Evolutionary conservation across 78 protist genomes (phyloP).

Genomic region (Creolimax fragrantissima): DNA sequence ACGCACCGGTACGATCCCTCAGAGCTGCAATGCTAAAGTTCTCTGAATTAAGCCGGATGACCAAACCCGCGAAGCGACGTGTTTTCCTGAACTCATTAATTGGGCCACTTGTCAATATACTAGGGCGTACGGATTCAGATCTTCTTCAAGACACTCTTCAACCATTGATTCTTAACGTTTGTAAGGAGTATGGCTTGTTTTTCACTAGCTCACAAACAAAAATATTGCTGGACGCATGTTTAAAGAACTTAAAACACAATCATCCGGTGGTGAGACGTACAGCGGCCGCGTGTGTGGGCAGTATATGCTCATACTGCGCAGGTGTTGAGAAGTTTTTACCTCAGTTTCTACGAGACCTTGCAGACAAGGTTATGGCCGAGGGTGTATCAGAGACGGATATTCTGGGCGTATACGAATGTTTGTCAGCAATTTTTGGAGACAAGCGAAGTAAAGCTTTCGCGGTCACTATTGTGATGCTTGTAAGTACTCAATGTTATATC

Average conservation of each 20-base stretch:
- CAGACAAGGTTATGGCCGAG: background rate
- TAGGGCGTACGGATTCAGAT: background rate
- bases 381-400: background rate
- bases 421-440: background rate
- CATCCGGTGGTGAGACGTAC: background rate
- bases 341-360: background rate
- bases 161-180: background rate
- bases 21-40: background rate
- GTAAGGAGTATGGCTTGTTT: background rate
- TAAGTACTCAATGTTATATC: too few species aligned
- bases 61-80: background rate
- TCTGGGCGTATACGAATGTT: background rate
- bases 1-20: background rate
- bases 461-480: too few species aligned
- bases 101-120: background rate
- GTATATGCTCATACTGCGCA: background rate
- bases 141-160: background rate
- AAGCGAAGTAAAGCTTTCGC: background rate
- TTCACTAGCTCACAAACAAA: background rate
- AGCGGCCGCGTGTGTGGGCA: background rate
- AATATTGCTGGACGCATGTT: background rate
- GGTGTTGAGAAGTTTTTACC: background rate
- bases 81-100: background rate
- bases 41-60: background rate
- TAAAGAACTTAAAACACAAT: background rate